Percentiles rank a stretch among this genome's conserved stretches.
phyloP scores from a whole-genome alignment of 176 grass and related monocot genomes.

The Poa annua region DNA sequence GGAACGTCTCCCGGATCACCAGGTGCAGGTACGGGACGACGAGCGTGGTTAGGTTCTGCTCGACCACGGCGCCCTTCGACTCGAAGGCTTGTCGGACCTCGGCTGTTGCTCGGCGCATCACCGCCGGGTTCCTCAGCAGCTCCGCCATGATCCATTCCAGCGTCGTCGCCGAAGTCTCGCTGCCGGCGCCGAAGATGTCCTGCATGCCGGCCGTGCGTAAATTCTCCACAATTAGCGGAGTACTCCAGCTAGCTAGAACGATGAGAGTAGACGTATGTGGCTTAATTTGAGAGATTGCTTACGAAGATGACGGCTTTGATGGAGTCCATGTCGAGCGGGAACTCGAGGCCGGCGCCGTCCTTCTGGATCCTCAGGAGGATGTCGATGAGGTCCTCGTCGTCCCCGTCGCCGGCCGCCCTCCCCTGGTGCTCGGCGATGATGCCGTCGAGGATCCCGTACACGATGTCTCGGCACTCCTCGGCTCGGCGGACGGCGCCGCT shows the following conservation, averaged over 20 bases:
- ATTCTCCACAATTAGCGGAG: too few species aligned
- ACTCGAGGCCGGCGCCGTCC: slow-evolving; percentile 31
- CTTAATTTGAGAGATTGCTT: slow-evolving; percentile 4
- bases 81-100: slow-evolving; percentile 58
- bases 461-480: slow-evolving; percentile 35
- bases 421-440: slow-evolving; percentile 56
- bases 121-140: slow-evolving; percentile 51
- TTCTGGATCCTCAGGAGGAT: slow-evolving; percentile 62
- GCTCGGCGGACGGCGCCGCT: slow-evolving; percentile 44
- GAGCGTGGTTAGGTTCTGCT: slow-evolving; percentile 30
- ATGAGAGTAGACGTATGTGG: background rate
- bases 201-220: background rate
- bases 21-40: slow-evolving; percentile 56
- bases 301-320: slow-evolving; percentile 70
- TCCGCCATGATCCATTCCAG: slow-evolving; percentile 66
- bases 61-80: slow-evolving; percentile 10
- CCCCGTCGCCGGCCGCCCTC: background rate
- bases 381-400: slow-evolving; percentile 52
- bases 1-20: slow-evolving; percentile 66
- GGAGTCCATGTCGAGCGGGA: slow-evolving; percentile 45
- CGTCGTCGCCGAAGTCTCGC: slow-evolving; percentile 61
- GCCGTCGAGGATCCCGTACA: slow-evolving; percentile 58
- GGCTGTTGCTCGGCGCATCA: slow-evolving; percentile 42
- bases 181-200: slow-evolving; percentile 66
- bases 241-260: background rate